Conservation (phyloP, 768 basidiomycete genomes). For the Lyophyllum decastes region DNA sequence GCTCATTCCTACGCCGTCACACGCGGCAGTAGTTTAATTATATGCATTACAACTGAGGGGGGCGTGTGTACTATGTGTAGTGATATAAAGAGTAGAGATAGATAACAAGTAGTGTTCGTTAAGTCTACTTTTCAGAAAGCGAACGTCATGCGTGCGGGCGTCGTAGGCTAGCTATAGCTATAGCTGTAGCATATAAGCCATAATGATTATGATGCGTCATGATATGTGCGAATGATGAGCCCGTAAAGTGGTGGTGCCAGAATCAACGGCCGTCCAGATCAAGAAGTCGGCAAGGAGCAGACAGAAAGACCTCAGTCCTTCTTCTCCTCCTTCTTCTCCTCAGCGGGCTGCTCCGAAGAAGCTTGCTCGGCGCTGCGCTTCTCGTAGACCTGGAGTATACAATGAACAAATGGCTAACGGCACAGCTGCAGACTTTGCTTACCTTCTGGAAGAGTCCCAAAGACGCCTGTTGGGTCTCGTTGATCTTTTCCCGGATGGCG, state of each 20-base stretch:
- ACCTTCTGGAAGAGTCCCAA: conserved; percentile 97
- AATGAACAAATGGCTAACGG: background rate
- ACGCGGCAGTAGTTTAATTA: background rate
- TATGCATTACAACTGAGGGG: conserved; percentile 16
- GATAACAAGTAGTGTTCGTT: conserved; percentile 5
- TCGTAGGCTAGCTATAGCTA: conserved; percentile 5
- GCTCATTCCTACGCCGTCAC: background rate
- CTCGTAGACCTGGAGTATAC: conserved; percentile 65
- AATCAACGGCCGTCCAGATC: background rate
- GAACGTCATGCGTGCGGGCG: conserved; percentile 17
- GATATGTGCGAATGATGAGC: background rate
- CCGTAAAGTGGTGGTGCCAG: background rate
- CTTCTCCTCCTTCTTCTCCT: conserved; percentile 72
- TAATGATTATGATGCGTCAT: conserved; percentile 9
- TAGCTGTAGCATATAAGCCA: background rate
- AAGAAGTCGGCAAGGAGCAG: background rate
- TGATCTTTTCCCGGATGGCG: conserved; percentile 87
- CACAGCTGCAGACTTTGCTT: background rate
- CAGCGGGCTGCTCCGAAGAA: conserved; percentile 41
- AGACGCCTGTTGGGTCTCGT: conserved; percentile 92
- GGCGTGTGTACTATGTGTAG: conserved; percentile 3
- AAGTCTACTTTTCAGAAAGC: conserved; percentile 15
- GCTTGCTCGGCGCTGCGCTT: conserved; percentile 80
- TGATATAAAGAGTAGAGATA: conserved; percentile 7
- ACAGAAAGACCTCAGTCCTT: conserved; percentile 60